Evolutionary conservation across 2,329 filamentous ascomycete genomes (phyloP), one percentile per base, ranked within the genome.

Genomic region (Sporothrix luriei): DNA sequence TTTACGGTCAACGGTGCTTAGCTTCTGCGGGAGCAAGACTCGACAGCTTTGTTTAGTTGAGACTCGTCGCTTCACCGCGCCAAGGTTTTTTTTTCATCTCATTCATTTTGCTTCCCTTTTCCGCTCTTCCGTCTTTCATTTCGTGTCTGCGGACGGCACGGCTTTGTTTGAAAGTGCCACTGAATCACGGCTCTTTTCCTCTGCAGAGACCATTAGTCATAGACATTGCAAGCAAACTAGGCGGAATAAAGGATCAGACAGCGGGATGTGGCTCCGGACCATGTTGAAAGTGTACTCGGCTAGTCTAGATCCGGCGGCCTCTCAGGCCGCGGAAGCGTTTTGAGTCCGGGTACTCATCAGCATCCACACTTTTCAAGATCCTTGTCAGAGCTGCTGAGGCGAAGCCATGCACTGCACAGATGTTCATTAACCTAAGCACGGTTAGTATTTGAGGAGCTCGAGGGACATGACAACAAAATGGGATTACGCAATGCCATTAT

Each of bases 121-220:
- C n/a, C 33, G 33, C 7, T 19, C 40, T 24, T 16, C 6, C 7
- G 26, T 19, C 40, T 29, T 48, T 66, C 49, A 43, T 33, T 64
- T 49, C 16, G 19, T 64, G 40, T n/a, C 26, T n/a, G 43, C 10
- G 19, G n/a, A 24, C n/a, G 21, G 21, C 16, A 38, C 33, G 40
- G 57, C 43, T 64, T 64, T 49, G 61, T 49, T 64, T 21, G 19
- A 7, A 33, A 33, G 19, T 43, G 49, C 43, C 61, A 48, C 43
- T 10, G 40, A 26, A 33, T 49, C 61, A 49, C 26, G 24, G 43
- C n/a, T 48, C 33, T 29, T 24, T 48, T 48, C 43, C 43, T 11
- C 4, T 48, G 21, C 43, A 19, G 9, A 33, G 29, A 21, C 40
- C 3, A 33, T 64, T 64, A 62, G 61, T 49, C 61, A 64, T 43